Conservation (phyloP, 352 stramenopile genomes). For the Hyaloperonospora arabidopsidis region DNA sequence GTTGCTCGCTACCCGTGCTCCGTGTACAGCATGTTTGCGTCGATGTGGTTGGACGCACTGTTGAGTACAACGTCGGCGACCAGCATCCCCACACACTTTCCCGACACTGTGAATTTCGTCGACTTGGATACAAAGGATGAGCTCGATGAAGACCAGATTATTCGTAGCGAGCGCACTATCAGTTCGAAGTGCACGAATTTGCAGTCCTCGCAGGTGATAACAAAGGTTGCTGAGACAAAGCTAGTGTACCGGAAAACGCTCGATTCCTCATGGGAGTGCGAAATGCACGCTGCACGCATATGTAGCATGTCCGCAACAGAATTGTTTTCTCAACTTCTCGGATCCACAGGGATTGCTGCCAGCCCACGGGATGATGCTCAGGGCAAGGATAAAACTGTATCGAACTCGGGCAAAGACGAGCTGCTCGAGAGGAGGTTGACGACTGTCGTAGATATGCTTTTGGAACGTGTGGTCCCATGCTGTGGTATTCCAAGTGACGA, state of each 20-base stretch:
- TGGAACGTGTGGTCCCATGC: constrained; percentile 68
- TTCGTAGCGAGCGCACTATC: constrained; percentile 68
- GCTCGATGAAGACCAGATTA: constrained; percentile 34
- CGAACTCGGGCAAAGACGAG: constrained; percentile 23
- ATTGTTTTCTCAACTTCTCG: constrained; percentile 43
- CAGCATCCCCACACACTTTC: constrained; percentile 70
- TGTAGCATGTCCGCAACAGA: constrained; percentile 55
- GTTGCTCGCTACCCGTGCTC: constrained; percentile 64
- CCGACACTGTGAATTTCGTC: constrained; percentile 31
- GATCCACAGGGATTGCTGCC: constrained; percentile 14
- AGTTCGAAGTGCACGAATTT: constrained; percentile 79
- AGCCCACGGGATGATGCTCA: constrained; percentile 9
- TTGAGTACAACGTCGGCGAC: constrained; percentile 52
- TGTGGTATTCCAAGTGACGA: constrained; percentile 73
- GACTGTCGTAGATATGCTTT: constrained; percentile 52
- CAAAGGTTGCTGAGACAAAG: constrained; percentile 38
- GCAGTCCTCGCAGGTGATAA: constrained; percentile 71
- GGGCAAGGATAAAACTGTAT: constrained; percentile 2
- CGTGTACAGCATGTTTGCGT: constrained; percentile 56
- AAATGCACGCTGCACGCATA: constrained; percentile 52
- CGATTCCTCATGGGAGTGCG: constrained; percentile 56
- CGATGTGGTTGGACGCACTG: constrained; percentile 59
- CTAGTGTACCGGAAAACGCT: constrained; percentile 68
- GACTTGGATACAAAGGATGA: constrained; percentile 10
- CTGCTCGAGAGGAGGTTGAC: constrained; percentile 46